Evolutionary conservation across 345 rosid genomes (phyloP), one percentile per base, ranked within the genome.

Genomic region (Moringa oleifera): DNA sequence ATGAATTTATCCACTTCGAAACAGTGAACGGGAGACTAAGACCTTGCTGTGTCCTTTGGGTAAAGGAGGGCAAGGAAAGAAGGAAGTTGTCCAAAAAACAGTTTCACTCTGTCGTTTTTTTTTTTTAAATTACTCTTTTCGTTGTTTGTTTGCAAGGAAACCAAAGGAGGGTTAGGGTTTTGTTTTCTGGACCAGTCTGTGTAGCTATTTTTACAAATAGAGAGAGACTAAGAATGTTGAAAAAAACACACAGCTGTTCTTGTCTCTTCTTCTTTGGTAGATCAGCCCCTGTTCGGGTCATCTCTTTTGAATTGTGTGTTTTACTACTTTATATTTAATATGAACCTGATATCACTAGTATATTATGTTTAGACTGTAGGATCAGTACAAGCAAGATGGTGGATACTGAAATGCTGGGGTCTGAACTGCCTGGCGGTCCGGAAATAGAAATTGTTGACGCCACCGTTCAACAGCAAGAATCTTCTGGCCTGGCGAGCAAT

Each of bases 371-470:
- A 25, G 58, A 56, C 36, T 59, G 61, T 46, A 55, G 64, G 58
- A 31, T 68, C 54, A 49, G 56, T 61, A 60, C 59, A 54, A 67
- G 64, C 62, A 52, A 55, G 59, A 88, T 83, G 95, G 87, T 62
- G 69, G 80, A 77, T 58, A 53, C 73, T 19, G 85, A 80, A 71
- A 80, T 75, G 79, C 63, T 65, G 53, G 79, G 68, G 54, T 74
- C 64, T 55, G 79, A 66, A 46, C 61, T 73, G 63, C 63, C 63
- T 22, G 68, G 53, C n/a, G 72, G 64, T 64, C 49, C 72, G 7
- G 79, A 61, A 52, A 62, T 20, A 54, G 66, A 31, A 20, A 78
- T 62, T 56, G 75, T 65, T 47, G 84, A 73, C 41, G 60, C 76
- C 15, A 64, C 51, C 47, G 62, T 52, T 60, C 66, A 70, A 52